These are phyloP conservation scores for Sclerospora graminicola DNA, from an alignment of 352 stramenopile genomes.

Conservation along the genomic window DNA sequence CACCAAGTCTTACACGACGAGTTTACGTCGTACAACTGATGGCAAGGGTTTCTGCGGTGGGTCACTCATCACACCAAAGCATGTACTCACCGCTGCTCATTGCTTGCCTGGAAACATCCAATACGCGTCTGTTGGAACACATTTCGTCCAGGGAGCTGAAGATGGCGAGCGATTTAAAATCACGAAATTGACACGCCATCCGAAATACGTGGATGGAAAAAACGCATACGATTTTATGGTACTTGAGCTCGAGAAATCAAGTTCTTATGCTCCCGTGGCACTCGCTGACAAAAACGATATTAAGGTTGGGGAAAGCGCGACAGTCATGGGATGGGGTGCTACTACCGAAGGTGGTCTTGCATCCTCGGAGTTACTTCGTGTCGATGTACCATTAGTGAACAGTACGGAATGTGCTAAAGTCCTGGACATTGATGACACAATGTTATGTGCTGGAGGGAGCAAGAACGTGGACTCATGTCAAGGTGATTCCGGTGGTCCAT, in stretches of 20 bases:
- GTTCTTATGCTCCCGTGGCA: conserved; percentile 26
- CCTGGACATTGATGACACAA: conserved; percentile 24
- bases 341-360: conserved; percentile 12
- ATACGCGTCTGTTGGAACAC: conserved; percentile 46
- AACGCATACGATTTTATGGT: conserved; percentile 52
- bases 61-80: conserved; percentile 50
- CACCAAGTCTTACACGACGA: conserved; percentile 40
- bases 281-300: conserved; percentile 22
- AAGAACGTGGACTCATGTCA: conserved; percentile 47
- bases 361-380: conserved; percentile 25
- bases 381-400: conserved; percentile 37
- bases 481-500: conserved; percentile 36
- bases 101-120: conserved; percentile 30
- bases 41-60: conserved; percentile 41
- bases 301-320: conserved; percentile 17
- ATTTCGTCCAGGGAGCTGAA: conserved; percentile 30
- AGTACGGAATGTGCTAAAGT: conserved; percentile 28
- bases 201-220: conserved; percentile 26
- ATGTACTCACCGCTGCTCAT: conserved; percentile 56
- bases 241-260: conserved; percentile 31
- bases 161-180: conserved; percentile 45
- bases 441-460: conserved; percentile 49
- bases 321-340: conserved; percentile 32
- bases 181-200: conserved; percentile 35
- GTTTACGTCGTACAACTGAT: conserved; percentile 22